Conservation (phyloP, 2,329 filamentous ascomycete genomes). For the Ploettnerulaceae sp. region DNA sequence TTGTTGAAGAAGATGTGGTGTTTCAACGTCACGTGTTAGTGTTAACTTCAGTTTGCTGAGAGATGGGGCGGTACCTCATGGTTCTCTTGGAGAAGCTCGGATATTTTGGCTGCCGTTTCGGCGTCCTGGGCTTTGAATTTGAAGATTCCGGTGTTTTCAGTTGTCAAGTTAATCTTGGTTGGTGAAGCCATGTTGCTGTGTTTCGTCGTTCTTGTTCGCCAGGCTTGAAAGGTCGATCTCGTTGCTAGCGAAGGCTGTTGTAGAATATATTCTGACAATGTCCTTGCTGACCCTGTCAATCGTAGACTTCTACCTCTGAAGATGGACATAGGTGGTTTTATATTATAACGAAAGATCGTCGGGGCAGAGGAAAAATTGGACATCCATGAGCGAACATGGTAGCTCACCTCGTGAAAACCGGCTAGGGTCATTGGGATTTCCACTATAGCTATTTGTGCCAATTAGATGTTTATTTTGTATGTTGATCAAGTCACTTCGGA, state of each 20-base stretch:
- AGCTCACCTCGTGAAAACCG: too few species aligned
- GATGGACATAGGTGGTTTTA: slow-evolving; percentile 4
- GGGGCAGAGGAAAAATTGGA: too few species aligned
- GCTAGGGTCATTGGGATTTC: too few species aligned
- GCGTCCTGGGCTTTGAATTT: slow-evolving; percentile 44
- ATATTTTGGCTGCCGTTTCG: slow-evolving; percentile 57
- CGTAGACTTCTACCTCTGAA: neutral
- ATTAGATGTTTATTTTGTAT: too few species aligned
- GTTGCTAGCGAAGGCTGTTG: slow-evolving; percentile 8
- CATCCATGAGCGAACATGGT: too few species aligned
- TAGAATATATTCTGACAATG: neutral
- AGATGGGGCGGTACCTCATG: slow-evolving; percentile 45
- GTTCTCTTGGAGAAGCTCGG: slow-evolving; percentile 70
- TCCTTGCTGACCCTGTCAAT: neutral
- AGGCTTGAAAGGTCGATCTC: slow-evolving; percentile 16
- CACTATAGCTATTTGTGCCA: too few species aligned
- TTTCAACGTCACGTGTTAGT: slow-evolving; percentile 40
- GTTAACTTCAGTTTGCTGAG: neutral
- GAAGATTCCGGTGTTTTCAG: slow-evolving; percentile 48
- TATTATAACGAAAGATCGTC: too few species aligned
- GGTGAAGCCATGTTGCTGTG: slow-evolving; percentile 15
- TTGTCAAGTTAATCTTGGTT: slow-evolving; percentile 43
- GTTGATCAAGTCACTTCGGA: too few species aligned
- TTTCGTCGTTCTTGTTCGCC: slow-evolving; percentile 9
- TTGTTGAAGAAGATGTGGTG: slow-evolving; percentile 81